phyloP scores from a whole-genome alignment of 331 rosid genomes.

The Cucumis variabilis region DNA sequence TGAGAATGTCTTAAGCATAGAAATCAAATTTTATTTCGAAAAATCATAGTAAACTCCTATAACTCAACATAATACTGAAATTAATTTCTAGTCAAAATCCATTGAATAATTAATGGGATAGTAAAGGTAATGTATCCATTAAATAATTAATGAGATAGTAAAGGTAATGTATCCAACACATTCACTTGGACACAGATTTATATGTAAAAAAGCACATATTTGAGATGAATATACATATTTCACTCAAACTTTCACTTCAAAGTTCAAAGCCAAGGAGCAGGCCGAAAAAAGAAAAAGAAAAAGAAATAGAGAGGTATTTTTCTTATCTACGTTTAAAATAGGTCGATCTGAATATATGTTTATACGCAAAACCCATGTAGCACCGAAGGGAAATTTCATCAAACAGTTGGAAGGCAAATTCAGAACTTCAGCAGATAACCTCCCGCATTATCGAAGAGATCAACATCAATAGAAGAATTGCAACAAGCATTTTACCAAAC shows the following conservation, averaged over 20 bases:
- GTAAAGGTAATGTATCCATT: neutral
- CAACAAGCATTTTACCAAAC: neutral
- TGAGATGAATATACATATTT: neutral
- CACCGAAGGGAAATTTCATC: conserved; percentile 17
- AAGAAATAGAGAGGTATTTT: too few species aligned
- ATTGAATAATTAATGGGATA: neutral
- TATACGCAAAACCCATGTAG: neutral
- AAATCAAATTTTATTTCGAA: neutral
- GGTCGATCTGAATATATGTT: neutral
- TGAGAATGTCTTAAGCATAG: neutral
- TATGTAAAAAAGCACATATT: neutral
- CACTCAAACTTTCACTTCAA: conserved; percentile 8
- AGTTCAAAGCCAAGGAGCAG: neutral
- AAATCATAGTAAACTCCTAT: neutral
- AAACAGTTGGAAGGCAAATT: conserved; percentile 4
- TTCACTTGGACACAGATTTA: neutral
- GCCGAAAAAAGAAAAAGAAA: neutral
- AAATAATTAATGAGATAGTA: too few species aligned
- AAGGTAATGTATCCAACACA: neutral
- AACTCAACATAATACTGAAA: neutral
- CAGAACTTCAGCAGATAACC: neutral
- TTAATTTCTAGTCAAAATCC: neutral
- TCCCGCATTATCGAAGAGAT: neutral
- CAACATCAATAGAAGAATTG: neutral
- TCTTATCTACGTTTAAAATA: neutral